phyloP scores from a whole-genome alignment of 108 stramenopile genomes.

The Cyclotella distinguenda region DNA sequence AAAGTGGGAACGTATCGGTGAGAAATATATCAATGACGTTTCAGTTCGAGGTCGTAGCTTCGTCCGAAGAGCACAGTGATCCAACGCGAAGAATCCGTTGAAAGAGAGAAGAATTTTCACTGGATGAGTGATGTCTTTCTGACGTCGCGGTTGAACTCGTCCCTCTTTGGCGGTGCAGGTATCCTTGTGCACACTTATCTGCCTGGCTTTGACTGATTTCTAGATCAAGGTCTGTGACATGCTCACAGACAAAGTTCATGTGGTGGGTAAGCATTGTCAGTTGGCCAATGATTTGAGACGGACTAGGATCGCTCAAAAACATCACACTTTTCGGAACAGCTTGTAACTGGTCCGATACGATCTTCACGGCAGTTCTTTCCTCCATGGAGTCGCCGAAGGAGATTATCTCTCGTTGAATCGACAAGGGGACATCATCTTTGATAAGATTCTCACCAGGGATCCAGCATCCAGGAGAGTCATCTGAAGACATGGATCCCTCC shows the following conservation, averaged over 20 bases:
- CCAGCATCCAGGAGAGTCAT: constrained; percentile 45
- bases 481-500: constrained; percentile 56
- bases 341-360: constrained; percentile 77
- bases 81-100: constrained; percentile 13
- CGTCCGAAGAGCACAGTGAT: not conserved
- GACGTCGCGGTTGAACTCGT: not conserved
- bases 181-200: constrained; percentile 62
- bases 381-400: constrained; percentile 88
- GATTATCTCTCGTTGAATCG: constrained; percentile 59
- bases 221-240: constrained; percentile 61
- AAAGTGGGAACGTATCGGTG: too few species aligned
- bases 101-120: constrained; percentile 6
- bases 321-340: constrained; percentile 79
- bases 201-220: constrained; percentile 77
- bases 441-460: too few species aligned
- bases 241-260: constrained; percentile 75
- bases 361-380: constrained; percentile 85
- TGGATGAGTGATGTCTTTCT: not conserved
- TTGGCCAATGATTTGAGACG: constrained; percentile 80
- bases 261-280: constrained; percentile 76
- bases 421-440: not conserved
- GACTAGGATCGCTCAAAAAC: constrained; percentile 72
- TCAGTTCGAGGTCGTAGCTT: not conserved
- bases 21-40: too few species aligned
- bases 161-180: constrained; percentile 33